phyloP scores from a whole-genome alignment of 352 stramenopile genomes.

The Globisporangium camurandrum region DNA sequence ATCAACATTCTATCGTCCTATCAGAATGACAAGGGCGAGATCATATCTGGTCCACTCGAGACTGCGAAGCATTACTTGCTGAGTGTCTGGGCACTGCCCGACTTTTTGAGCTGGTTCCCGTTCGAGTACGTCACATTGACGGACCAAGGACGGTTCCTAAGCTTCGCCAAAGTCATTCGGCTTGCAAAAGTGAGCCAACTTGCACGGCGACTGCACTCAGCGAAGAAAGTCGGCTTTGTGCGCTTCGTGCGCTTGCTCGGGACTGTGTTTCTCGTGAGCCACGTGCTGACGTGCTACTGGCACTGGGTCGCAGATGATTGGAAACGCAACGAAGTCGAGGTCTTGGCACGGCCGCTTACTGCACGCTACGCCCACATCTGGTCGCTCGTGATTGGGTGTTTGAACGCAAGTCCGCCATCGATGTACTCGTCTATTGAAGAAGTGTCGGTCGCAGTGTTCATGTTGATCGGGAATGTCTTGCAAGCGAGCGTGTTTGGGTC shows the following conservation, averaged over 20 bases:
- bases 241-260: conserved; percentile 42
- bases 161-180: conserved; percentile 55
- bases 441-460: conserved; percentile 57
- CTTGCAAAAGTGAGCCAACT: conserved; percentile 66
- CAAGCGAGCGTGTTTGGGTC: conserved; percentile 68
- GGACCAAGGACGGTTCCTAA: conserved; percentile 37
- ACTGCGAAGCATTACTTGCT: conserved; percentile 44
- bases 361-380: conserved; percentile 42
- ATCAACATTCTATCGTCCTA: conserved; percentile 52
- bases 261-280: conserved; percentile 45
- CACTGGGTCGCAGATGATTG: conserved; percentile 43
- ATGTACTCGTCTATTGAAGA: conserved; percentile 47
- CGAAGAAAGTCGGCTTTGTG: conserved; percentile 60
- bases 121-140: conserved; percentile 37
- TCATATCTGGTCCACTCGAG: conserved; percentile 35
- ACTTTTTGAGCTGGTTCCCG: conserved; percentile 67
- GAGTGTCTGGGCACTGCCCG: conserved; percentile 43
- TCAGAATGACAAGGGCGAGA: conserved; percentile 31
- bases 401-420: conserved; percentile 50
- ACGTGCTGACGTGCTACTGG: conserved; percentile 57
- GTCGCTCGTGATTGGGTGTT: conserved; percentile 45
- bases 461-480: conserved; percentile 60
- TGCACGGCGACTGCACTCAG: conserved; percentile 39
- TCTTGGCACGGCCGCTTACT: conserved; percentile 14
- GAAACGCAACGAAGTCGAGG: conserved; percentile 25